Evolutionary conservation across 1,139 yeast species (phyloP).

Genomic region (Candida buenavistaensis): DNA sequence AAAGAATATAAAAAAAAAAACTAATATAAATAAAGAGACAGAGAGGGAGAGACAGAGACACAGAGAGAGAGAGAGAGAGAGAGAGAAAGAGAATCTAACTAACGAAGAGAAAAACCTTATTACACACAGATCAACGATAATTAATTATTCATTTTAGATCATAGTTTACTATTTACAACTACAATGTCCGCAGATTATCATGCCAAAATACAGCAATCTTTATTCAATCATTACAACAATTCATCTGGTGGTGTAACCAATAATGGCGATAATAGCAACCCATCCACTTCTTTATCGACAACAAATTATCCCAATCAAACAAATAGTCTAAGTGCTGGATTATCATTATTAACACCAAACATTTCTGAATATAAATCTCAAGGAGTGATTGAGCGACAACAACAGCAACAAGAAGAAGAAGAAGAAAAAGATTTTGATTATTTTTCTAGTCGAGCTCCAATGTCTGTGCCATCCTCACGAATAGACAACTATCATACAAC

Average conservation of each 20-base stretch:
- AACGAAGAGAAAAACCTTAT: no score
- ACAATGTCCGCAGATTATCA: slow-evolving; percentile 13
- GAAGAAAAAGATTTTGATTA: slow-evolving; percentile 9
- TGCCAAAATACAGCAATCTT: slow-evolving; percentile 11
- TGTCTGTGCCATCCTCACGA: slow-evolving; percentile 17
- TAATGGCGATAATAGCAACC: background rate
- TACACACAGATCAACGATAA: no score
- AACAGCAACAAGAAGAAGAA: background rate
- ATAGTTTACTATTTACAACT: no score
- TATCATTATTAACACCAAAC: slow-evolving; percentile 6
- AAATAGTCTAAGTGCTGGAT: background rate
- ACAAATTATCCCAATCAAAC: background rate
- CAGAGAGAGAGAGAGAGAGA: no score
- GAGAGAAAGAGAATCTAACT: no score
- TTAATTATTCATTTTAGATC: no score
- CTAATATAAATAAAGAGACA: no score
- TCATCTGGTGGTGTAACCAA: background rate
- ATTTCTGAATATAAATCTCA: slow-evolving; percentile 3
- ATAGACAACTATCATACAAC: slow-evolving; percentile 11
- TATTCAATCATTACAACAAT: slow-evolving; percentile 9
- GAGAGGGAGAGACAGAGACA: no score
- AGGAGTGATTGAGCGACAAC: background rate
- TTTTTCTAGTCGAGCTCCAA: slow-evolving; percentile 12
- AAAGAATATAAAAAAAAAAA: no score
- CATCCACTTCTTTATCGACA: background rate